Conservation (phyloP, 495 filamentous ascomycete genomes). For the Staphylotrichum longicolle region DNA sequence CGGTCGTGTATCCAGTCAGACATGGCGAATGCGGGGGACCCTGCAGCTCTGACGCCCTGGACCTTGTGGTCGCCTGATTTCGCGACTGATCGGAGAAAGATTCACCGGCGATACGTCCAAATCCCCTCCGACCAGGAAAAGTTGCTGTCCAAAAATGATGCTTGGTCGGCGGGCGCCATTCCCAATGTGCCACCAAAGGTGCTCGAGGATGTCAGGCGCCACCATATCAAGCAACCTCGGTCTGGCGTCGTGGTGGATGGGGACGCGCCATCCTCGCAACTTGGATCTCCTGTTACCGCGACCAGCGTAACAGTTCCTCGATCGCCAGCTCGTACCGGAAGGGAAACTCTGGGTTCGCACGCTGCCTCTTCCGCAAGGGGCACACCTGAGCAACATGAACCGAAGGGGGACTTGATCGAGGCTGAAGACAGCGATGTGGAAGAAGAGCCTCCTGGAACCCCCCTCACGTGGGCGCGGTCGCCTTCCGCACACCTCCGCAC, state of each 20-base stretch:
- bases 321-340: background rate
- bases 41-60: background rate
- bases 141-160: slow-evolving; percentile 52
- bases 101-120: slow-evolving; percentile 21
- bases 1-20: too few relatives aligned
- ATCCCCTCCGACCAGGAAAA: slow-evolving; percentile 61
- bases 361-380: background rate
- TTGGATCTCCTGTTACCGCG: too few relatives aligned
- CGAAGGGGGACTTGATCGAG: background rate
- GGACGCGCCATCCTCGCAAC: background rate
- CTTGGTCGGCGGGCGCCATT: slow-evolving; percentile 37
- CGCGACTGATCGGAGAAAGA: background rate
- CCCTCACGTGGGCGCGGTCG: slow-evolving; percentile 24
- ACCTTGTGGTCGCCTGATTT: slow-evolving; percentile 16
- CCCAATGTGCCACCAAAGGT: slow-evolving; percentile 43
- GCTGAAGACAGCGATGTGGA: background rate
- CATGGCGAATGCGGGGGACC: slow-evolving; percentile 3
- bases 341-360: too few relatives aligned
- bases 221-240: background rate
- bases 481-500: slow-evolving; percentile 11
- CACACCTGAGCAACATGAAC: background rate
- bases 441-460: background rate
- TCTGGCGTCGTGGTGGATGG: background rate
- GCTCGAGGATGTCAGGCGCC: slow-evolving; percentile 32
- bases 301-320: too few relatives aligned